phyloP scores from a whole-genome alignment of 768 basidiomycete species.

The Guyanaporus albipodus region DNA sequence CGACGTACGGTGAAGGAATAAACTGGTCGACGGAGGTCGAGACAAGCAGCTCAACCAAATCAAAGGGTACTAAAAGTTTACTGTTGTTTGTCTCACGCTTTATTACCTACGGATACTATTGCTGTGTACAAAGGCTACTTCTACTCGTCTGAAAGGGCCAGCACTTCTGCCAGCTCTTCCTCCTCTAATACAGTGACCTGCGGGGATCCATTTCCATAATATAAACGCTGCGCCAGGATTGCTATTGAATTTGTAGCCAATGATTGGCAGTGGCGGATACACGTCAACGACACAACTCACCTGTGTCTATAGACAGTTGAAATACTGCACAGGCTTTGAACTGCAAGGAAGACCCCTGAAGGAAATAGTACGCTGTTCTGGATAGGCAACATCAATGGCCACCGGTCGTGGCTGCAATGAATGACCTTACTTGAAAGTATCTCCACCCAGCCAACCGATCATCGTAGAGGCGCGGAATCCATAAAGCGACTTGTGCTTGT shows the following conservation, averaged over 20 bases:
- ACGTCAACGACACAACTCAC: conserved; percentile 39
- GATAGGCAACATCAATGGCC: conserved; percentile 16
- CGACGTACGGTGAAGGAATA: conserved; percentile 14
- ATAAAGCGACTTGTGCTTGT: conserved; percentile 72
- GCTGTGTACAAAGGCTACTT: conserved; percentile 3
- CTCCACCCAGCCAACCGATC: conserved; percentile 80
- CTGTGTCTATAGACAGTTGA: conserved; percentile 74
- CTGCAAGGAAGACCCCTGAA: conserved; percentile 66
- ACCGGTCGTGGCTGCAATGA: conserved; percentile 4
- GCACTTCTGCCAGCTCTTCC: conserved; percentile 68
- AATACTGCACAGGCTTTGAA: conserved; percentile 84
- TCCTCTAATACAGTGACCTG: conserved; percentile 44
- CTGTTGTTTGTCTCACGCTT: conserved; percentile 29
- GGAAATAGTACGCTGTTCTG: conserved; percentile 79
- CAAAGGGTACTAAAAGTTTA: conserved; percentile 28
- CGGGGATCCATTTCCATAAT: conserved; percentile 73
- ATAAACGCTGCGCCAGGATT: conserved; percentile 68
- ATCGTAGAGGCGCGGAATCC: conserved; percentile 83
- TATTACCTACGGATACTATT: conserved; percentile 1
- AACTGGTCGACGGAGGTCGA: conserved; percentile 20
- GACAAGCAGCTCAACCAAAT: conserved; percentile 9
- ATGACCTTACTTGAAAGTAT: conserved; percentile 69
- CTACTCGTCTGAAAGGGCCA: conserved; percentile 62
- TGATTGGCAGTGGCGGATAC: conserved; percentile 6
- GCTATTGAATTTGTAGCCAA: conserved; percentile 38